Evolutionary conservation across 2,329 filamentous ascomycete species (phyloP), one percentile per base, ranked within the genome.

Genomic region (Colletotrichum sansevieriae): DNA sequence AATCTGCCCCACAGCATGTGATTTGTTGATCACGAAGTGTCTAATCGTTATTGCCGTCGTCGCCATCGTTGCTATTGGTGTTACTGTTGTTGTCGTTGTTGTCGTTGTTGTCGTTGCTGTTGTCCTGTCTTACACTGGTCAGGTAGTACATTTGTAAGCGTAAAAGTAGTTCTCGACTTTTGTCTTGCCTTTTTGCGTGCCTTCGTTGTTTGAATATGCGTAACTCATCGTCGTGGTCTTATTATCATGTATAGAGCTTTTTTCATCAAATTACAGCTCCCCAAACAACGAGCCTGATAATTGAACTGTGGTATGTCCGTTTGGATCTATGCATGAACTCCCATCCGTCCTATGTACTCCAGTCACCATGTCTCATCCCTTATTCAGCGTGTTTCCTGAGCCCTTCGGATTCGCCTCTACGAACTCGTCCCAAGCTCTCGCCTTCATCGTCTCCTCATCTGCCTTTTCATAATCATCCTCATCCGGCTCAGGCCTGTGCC

Each of bases 351-450:
- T 61, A 49, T 65, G 18, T 61, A 61, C 63, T 66, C 41, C 66
- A 22, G 47, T 33, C 39, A 12, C 63, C 20, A 11, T 41, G 22
- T 35, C 29, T 75, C 63, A 87, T 0, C 93, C 93, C 82, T 91
- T 89, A 79, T 97, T 96, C 71, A 96, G 79, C 1, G 93, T 96
- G 77, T 97, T 97, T 4, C 93, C 93, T 41, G 90, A 88, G 0
- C 93, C 93, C 77, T 91, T 93, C 1, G 94, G 92, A 77, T 99
- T 98, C 3, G 91, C 90, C 78, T 99, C 96, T 29, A 87, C 91
- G 77, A 91, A 99, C 76, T 99, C 95, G 80, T 99, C 96, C 96
- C 96, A 99, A 70, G 91, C 91, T 69, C 96, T 86, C 35, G 95
- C 95, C 82, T 98, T 99, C 86, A 96, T 91, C 4, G 92, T 98